Evolutionary conservation across 805 yeast species (phyloP).

Genomic region (Lipomyces anomalus): DNA sequence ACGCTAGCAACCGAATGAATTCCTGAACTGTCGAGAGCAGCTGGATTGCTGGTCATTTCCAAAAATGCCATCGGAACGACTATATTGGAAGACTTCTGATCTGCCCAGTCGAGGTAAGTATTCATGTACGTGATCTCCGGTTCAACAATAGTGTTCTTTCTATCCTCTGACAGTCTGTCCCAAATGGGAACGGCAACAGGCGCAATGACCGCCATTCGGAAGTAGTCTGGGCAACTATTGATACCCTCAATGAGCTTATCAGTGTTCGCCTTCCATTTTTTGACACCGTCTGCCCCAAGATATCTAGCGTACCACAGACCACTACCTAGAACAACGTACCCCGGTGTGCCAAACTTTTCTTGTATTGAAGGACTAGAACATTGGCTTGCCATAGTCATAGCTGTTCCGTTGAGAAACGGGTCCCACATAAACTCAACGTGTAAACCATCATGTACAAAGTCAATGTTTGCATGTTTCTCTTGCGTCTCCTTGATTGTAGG

Average conservation of each 20-base stretch:
- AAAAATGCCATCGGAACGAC: constrained; percentile 22
- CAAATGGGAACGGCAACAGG: constrained; percentile 20
- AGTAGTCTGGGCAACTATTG: constrained; percentile 6
- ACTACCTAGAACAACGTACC: constrained; percentile 14
- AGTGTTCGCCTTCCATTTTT: constrained; percentile 13
- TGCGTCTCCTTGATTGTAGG: constrained; percentile 20
- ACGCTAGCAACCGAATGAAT: constrained; percentile 21
- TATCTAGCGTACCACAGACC: constrained; percentile 25
- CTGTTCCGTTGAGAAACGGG: constrained; percentile 21
- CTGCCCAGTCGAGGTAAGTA: constrained; percentile 16
- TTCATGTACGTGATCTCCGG: constrained; percentile 20
- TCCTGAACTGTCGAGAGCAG: constrained; percentile 17
- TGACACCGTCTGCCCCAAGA: constrained; percentile 16
- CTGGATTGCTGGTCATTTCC: constrained; percentile 14
- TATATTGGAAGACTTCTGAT: constrained; percentile 18
- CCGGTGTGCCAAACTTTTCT: constrained; percentile 4
- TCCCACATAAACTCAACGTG: constrained; percentile 24
- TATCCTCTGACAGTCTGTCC: constrained; percentile 15
- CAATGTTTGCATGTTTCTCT: constrained; percentile 20
- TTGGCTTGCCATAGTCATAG: no score
- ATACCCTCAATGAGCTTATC: constrained; percentile 11
- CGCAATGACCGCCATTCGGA: constrained; percentile 12
- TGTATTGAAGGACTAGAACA: no score
- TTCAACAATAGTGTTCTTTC: constrained; percentile 16
- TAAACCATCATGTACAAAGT: constrained; percentile 14